Evolutionary conservation across 176 grass and related monocot species (phyloP).

Genomic region (Oryza brachyantha): DNA sequence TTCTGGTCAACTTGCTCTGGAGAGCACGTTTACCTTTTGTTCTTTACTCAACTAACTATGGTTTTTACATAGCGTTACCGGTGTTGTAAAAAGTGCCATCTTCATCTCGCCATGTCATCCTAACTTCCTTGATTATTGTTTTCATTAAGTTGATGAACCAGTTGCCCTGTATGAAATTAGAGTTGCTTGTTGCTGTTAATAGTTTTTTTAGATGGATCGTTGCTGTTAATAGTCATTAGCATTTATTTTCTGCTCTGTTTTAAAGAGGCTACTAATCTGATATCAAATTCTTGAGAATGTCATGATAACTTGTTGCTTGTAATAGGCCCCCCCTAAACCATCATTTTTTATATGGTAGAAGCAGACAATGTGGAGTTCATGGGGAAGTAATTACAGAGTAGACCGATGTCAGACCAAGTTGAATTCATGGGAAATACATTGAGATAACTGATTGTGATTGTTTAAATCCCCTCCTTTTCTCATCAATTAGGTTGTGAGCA

Average conservation of each 20-base stretch:
- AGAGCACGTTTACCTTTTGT: neutral
- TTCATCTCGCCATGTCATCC: neutral
- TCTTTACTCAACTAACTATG: neutral
- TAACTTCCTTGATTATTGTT: neutral
- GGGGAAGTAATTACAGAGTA: neutral
- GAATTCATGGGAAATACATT: neutral
- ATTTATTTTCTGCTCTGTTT: neutral
- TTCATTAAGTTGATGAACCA: neutral
- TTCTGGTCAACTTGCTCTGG: neutral
- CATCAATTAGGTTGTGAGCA: constrained; percentile 41
- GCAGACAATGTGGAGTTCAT: neutral
- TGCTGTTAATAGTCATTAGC: neutral
- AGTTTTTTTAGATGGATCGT: too few relatives aligned
- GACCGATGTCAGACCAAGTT: constrained; percentile 6
- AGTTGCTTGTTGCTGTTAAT: neutral
- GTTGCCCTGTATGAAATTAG: neutral
- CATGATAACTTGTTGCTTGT: neutral
- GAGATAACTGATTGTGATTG: neutral
- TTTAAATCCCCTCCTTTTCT: neutral
- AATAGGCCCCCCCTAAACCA: neutral
- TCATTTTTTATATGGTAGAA: neutral
- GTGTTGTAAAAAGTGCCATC: neutral
- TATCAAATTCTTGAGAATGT: neutral
- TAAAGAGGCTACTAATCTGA: neutral
- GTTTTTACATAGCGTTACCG: neutral